Evolutionary conservation across 2,329 filamentous ascomycete species (phyloP).

Genomic region (Fusarium globosum): DNA sequence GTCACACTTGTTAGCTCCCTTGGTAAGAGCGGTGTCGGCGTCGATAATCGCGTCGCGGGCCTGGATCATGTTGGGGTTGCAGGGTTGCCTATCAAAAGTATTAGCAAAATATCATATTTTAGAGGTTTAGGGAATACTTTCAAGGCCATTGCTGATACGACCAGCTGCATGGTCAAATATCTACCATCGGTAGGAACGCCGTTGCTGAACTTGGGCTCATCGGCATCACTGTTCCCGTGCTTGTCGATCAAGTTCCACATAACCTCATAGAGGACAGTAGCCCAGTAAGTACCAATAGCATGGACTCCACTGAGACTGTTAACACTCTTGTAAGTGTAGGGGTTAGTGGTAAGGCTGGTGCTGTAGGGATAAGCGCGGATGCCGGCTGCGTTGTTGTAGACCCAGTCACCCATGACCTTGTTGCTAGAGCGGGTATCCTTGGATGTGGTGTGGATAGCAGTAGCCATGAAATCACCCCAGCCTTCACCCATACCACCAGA

Average conservation of each 20-base stretch:
- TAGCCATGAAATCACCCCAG: constrained; percentile 68
- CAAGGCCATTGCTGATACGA: no score
- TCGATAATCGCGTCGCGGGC: constrained; percentile 67
- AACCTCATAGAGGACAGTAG: constrained; percentile 63
- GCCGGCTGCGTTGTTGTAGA: constrained; percentile 55
- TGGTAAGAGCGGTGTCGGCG: constrained; percentile 63
- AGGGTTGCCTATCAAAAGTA: constrained; percentile 57
- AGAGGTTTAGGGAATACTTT: not conserved
- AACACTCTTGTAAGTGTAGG: constrained; percentile 59
- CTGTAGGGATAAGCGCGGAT: constrained; percentile 64
- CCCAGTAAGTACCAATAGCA: constrained; percentile 56
- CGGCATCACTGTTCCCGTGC: constrained; percentile 60
- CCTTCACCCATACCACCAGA: constrained; percentile 68
- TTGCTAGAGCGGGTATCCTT: constrained; percentile 57
- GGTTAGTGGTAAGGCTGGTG: constrained; percentile 61
- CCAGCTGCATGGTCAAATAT: no score
- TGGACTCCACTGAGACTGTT: constrained; percentile 56
- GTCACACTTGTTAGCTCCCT: constrained; percentile 61
- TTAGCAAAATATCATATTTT: not conserved
- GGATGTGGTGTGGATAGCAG: constrained; percentile 57
- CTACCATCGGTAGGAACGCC: constrained; percentile 57
- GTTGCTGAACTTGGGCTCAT: constrained; percentile 54
- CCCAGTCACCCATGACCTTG: constrained; percentile 64
- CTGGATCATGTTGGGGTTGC: constrained; percentile 64
- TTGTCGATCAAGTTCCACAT: constrained; percentile 69